Evolutionary conservation across 306 rosid species (phyloP), one percentile per base, ranked within the genome.

Genomic region (Casuarina cunninghamiana): DNA sequence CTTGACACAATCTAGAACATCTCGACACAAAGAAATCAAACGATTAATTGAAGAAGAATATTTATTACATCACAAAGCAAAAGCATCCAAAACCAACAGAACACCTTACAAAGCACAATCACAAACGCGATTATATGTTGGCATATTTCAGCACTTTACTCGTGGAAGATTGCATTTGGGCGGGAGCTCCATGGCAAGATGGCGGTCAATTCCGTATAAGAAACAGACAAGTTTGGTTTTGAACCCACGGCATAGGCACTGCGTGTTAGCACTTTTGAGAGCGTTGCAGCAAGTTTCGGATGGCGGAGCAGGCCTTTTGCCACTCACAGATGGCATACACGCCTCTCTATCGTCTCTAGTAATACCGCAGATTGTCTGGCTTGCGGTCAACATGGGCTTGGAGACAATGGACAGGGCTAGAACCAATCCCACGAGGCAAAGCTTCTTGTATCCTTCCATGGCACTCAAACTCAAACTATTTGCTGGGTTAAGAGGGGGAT

Each of bases 281-380:
- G 87, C 90, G 1, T 86, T 37, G 82, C 96, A 91, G 13, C 96
- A 91, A 5, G 32, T 58, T 1, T 53, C 0, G 0, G 79, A 3
- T 0, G 93, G 88, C 2, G 84, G 83, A 68, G 19, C 71, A 7
- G 88, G 82, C 42, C 21, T 53, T 2, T 19, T n/a, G 3, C 80
- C 84, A 46, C 77, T 88, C 77, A 83, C 92, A 5, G 75, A 67
- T 0, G 87, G 84, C 17, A 15, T 2, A 15, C 96, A 91, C 43
- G 82, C 82, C 45, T 46, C 21, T 3, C 79, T 49, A 13, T 83
- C 83, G 7, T 71, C 83, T 65, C 45, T 75, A 19, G 78, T 75
- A 81, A 83, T 83, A 17, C 70, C 21, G 76, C 86, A 83, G 3
- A 83, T 7, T 10, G 67, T 39, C 43, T 68, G 76, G n/a, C 76